A percentile compares a stretch with the other conserved stretches of the same genome.
Conservation (phyloP, 2,329 filamentous ascomycete genomes). For the Pseudogymnoascus sp. region DNA sequence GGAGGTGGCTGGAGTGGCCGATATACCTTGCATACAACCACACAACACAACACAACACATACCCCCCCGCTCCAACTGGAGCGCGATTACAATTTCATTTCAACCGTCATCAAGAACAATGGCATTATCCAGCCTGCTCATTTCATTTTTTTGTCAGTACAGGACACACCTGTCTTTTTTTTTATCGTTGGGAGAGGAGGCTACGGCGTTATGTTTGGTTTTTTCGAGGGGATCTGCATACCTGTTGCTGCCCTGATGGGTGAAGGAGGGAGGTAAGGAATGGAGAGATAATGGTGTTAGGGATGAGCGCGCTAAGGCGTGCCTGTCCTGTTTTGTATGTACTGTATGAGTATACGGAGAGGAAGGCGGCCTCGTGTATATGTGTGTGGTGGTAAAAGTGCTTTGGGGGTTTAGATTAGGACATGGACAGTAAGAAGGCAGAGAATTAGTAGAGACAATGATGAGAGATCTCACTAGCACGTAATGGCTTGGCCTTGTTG, state of each 20-base stretch:
- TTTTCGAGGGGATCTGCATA: not conserved
- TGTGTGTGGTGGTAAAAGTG: not conserved
- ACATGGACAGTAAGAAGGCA: not conserved
- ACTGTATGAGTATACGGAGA: conserved; percentile 2
- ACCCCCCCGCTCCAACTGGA: not conserved
- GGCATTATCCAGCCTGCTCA: not conserved
- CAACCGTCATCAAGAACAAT: not conserved
- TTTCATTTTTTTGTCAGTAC: not conserved
- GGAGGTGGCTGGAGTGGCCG: not conserved
- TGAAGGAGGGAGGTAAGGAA: not conserved
- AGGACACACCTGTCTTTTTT: not conserved
- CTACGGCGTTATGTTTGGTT: not conserved
- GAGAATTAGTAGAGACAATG: not conserved
- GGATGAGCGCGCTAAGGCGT: not conserved
- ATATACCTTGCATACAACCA: not conserved
- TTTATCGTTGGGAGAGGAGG: not conserved
- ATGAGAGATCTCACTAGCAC: not conserved
- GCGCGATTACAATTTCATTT: not conserved
- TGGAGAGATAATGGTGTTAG: not conserved
- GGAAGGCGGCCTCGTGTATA: not conserved
- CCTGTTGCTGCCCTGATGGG: not conserved
- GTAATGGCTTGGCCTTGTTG: not conserved
- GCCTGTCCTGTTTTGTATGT: not conserved
- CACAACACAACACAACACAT: not conserved
- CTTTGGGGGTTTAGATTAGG: not conserved